A percentile compares a stretch with the other conserved stretches of the same genome.
phyloP scores from a whole-genome alignment of 208 protist genomes.

The Trypanosoma rangeli region DNA sequence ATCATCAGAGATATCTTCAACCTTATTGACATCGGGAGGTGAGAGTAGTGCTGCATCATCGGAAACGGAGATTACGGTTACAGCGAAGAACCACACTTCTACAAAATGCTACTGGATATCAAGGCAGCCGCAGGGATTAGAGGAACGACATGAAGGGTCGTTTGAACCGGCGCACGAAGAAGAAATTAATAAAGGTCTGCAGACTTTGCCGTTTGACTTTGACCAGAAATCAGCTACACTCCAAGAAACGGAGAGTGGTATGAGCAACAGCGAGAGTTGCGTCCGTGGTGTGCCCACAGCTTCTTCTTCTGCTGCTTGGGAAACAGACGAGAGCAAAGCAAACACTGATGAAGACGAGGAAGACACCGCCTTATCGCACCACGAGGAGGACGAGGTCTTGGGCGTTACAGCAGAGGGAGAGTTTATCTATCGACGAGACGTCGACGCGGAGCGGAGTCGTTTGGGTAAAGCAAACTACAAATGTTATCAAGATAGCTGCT shows the following conservation, averaged over 20 bases:
- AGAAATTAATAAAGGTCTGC: neutral
- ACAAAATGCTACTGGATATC: neutral
- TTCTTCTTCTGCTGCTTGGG: neutral
- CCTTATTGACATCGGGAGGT: neutral
- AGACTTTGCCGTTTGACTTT: neutral
- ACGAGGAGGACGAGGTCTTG: conserved; percentile 22
- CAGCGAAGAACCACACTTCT: neutral
- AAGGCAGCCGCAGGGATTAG: neutral
- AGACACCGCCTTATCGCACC: neutral
- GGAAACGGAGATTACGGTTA: too few species aligned
- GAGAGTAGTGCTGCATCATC: neutral
- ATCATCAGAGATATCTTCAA: neutral
- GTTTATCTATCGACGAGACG: conserved; percentile 25
- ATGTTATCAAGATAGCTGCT: neutral
- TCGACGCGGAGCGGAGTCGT: neutral
- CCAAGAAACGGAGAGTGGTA: neutral
- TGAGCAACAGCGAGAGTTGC: neutral
- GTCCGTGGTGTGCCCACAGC: conserved; percentile 13
- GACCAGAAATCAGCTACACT: neutral
- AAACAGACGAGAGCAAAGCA: neutral
- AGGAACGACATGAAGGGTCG: neutral
- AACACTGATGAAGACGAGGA: neutral
- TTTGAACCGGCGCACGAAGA: neutral
- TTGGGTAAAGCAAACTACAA: neutral
- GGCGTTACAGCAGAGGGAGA: conserved; percentile 32